Evolutionary conservation across 306 rosid genomes (phyloP).

Genomic region (Alnus rubra): DNA sequence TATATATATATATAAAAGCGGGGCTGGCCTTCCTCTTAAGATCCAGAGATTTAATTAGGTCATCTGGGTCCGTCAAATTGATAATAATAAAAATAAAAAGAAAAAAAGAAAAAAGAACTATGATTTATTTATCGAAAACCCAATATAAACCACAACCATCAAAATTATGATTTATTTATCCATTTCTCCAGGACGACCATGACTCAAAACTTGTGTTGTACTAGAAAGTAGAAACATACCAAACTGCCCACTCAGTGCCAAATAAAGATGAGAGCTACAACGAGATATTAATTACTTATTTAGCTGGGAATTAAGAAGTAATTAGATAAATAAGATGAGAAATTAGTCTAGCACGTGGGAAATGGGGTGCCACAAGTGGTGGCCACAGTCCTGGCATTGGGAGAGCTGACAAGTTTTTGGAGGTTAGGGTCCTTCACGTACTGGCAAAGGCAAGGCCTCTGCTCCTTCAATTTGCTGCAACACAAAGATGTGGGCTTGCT

Average conservation of each 20-base stretch:
- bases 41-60: no score
- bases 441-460: constrained; percentile 60
- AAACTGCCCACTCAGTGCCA: background rate
- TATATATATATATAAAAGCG: no score
- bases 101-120: no score
- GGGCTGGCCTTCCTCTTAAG: no score
- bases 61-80: no score
- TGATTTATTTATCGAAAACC: no score
- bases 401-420: constrained; percentile 53
- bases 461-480: constrained; percentile 51
- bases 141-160: no score
- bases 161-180: no score
- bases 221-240: background rate
- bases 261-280: background rate
- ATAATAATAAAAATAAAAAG: no score
- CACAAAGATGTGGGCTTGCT: constrained; percentile 41
- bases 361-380: constrained; percentile 46
- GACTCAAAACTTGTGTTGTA: background rate
- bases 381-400: constrained; percentile 55
- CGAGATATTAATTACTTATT: no score
- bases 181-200: no score
- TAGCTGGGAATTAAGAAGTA: no score
- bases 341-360: constrained; percentile 40
- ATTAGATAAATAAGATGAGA: background rate
- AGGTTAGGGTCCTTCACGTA: constrained; percentile 55